Evolutionary conservation across 208 protist species (phyloP).

Genomic region (Leishmania aethiopica): DNA sequence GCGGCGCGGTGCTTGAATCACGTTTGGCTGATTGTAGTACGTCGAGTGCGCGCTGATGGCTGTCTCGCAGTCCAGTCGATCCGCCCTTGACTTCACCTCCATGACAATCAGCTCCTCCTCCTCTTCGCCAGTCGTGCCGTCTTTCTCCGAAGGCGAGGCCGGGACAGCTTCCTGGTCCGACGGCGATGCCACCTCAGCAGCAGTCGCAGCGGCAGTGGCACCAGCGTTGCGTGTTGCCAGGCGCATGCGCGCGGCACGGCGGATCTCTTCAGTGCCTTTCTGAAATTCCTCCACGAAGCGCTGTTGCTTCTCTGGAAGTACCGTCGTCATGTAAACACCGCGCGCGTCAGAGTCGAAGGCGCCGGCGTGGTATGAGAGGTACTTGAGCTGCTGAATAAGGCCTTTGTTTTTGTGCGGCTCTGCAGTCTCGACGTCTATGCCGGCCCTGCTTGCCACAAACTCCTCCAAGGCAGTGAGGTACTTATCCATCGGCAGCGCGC

Average conservation of each 20-base stretch:
- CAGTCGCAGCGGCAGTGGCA: neutral
- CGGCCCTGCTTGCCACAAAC: constrained; percentile 76
- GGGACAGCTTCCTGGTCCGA: neutral
- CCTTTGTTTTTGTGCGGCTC: constrained; percentile 83
- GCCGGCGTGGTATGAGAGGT: constrained; percentile 53
- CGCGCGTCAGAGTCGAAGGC: constrained; percentile 64
- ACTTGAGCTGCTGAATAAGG: constrained; percentile 76
- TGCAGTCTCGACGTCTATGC: constrained; percentile 64
- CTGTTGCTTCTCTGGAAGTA: constrained; percentile 71
- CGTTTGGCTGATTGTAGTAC: constrained; percentile 90
- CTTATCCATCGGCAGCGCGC: constrained; percentile 68
- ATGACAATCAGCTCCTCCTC: constrained; percentile 54
- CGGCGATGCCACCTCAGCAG: neutral
- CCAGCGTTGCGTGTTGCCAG: constrained; percentile 19
- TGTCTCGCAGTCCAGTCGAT: constrained; percentile 84
- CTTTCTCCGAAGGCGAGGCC: neutral
- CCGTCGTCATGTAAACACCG: constrained; percentile 67
- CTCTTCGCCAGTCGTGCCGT: constrained; percentile 12
- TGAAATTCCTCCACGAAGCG: constrained; percentile 72
- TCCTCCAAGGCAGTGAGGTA: constrained; percentile 84
- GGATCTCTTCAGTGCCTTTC: constrained; percentile 74
- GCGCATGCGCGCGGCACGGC: constrained; percentile 50
- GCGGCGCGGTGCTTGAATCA: constrained; percentile 63
- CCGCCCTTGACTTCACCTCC: constrained; percentile 43
- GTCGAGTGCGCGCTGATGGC: constrained; percentile 76